These are phyloP conservation scores for Aspergillus fischeri DNA, from an alignment of 2,329 filamentous ascomycete genomes.

Conservation along the genomic window DNA sequence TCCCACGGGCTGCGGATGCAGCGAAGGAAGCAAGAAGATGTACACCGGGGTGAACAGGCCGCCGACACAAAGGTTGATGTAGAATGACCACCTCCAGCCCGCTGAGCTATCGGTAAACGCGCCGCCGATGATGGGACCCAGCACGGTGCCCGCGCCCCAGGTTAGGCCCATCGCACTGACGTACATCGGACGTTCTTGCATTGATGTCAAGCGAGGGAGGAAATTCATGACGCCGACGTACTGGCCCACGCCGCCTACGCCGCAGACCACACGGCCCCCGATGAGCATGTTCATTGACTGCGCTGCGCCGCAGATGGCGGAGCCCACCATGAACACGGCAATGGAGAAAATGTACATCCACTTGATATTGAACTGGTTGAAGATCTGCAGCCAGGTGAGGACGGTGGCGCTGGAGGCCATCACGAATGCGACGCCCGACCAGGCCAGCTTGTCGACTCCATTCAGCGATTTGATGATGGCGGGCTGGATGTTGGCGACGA, in stretches of 20 bases:
- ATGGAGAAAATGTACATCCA: constrained; percentile 29
- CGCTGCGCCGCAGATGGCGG: constrained; percentile 39
- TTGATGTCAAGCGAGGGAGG: constrained; percentile 14
- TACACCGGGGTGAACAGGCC: constrained; percentile 42
- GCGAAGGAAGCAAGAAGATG: constrained; percentile 39
- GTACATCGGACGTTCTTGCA: constrained; percentile 26
- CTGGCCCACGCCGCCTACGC: constrained; percentile 16
- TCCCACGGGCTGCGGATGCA: not conserved
- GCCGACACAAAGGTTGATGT: constrained; percentile 53
- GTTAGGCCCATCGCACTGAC: constrained; percentile 29
- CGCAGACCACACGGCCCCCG: constrained; percentile 23
- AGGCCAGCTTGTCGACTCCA: constrained; percentile 6
- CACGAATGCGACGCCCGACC: constrained; percentile 4
- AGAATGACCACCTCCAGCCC: constrained; percentile 43
- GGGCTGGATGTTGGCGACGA: constrained; percentile 11
- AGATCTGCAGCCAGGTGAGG: constrained; percentile 4
- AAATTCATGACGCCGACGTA: constrained; percentile 28
- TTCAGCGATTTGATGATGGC: constrained; percentile 8
- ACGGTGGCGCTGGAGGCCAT: constrained; percentile 1
- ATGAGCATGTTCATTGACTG: constrained; percentile 45
- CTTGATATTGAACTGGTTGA: constrained; percentile 39
- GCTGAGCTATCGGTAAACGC: constrained; percentile 11
- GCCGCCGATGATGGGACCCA: constrained; percentile 26
- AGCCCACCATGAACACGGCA: constrained; percentile 22
- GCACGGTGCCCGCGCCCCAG: constrained; percentile 34